Percentiles rank a stretch among this genome's conserved stretches.
phyloP scores from a whole-genome alignment of 2,329 filamentous ascomycete species.

The Teratosphaeriaceae sp. region DNA sequence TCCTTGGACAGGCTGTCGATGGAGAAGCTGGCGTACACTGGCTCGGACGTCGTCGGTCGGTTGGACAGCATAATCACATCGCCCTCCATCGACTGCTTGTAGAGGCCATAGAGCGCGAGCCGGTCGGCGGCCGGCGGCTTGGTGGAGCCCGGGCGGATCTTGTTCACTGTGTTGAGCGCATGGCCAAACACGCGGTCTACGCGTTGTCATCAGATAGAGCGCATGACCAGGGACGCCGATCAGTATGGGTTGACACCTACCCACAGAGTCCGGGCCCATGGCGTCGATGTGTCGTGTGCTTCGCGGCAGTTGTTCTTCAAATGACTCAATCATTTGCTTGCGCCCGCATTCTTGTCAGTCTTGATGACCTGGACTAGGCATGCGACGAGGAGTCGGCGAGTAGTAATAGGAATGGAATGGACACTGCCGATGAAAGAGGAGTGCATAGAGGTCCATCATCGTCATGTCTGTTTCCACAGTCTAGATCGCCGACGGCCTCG shows the following conservation, averaged over 20 bases:
- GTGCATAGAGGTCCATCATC: too few relatives aligned
- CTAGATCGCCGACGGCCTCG: too few relatives aligned
- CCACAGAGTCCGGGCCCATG: slow-evolving; percentile 9
- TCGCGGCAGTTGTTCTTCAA: too few relatives aligned
- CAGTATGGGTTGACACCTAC: slow-evolving; percentile 2
- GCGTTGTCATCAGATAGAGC: neutral
- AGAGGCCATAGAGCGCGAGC: slow-evolving; percentile 90
- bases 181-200: slow-evolving; percentile 97
- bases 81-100: slow-evolving; percentile 99
- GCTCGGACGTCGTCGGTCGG: slow-evolving; percentile 49
- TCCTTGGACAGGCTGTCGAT: slow-evolving; percentile 29
- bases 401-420: too few relatives aligned
- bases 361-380: neutral
- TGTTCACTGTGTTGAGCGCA: slow-evolving; percentile 97
- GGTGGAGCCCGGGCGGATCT: slow-evolving; percentile 87
- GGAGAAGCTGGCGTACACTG: slow-evolving; percentile 11
- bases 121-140: slow-evolving; percentile 81
- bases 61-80: slow-evolving; percentile 94
- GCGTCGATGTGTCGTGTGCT: neutral
- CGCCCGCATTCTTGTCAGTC: neutral
- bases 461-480: too few relatives aligned
- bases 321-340: too few relatives aligned
- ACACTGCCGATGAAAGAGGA: too few relatives aligned
- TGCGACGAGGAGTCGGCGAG: too few relatives aligned
- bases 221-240: neutral